Base-by-base conservation (phyloP, 2,329 filamentous ascomycete genomes). In the Aspergillus sp. region DNA sequence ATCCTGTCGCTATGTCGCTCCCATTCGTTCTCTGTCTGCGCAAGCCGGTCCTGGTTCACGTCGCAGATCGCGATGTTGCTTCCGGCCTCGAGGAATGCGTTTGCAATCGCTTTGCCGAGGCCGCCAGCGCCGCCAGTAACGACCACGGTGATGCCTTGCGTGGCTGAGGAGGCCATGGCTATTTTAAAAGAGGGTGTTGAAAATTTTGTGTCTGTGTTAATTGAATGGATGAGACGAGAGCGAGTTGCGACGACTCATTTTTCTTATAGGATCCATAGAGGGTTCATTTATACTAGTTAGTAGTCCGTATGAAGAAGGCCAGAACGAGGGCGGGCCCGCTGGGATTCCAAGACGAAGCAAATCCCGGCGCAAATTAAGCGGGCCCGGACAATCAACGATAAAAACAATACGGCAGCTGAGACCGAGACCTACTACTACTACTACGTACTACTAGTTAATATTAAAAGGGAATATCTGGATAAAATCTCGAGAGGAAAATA, bases 401-500 rank as follows among this genome's bases (percentile, higher is more conserved):
- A 22, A 10, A 22, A n/a, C 19, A 22, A 22, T 6, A 22, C 19
- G 19, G 19, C 19, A 22, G 19, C 19, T 22, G 19, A 22, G 19
- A 10, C 19, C 19, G 19, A 22, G 19, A 22, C 19, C 19, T 22
- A 5, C n/a, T n/a, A n/a, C n/a, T n/a, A n/a, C n/a, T n/a, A n/a
- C n/a, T n/a, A n/a, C n/a, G n/a, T n/a, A n/a, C n/a, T n/a, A n/a
- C n/a, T n/a, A n/a, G n/a, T n/a, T n/a, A n/a, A n/a, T n/a, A n/a
- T 22, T 16, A 20, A 26, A 30, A 22, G 19, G 19, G 10, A 22
- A 16, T 12, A 19, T 11, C 7, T 26, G 26, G 19, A 26, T 25
- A 30, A 31, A 39, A n/a, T 5, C 19, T 22, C 10, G 19, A 22
- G 19, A 22, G 19, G 19, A 22, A 22, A 22, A 22, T 22, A n/a